Evolutionary conservation across 2,329 filamentous ascomycete genomes (phyloP).

Genomic region (Eurotiales sp.): DNA sequence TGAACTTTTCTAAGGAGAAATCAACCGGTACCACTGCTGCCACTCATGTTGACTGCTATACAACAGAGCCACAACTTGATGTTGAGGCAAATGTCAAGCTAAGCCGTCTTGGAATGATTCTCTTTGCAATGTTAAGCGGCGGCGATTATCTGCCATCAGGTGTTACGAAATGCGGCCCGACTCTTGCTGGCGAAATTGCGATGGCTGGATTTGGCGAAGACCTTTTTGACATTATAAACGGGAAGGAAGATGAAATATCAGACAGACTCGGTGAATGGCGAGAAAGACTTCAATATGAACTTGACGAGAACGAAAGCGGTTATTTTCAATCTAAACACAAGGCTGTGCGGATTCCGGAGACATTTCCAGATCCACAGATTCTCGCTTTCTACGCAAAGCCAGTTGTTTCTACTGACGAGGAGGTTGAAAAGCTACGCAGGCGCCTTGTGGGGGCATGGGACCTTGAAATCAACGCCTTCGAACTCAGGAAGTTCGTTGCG

Average conservation of each 20-base stretch:
- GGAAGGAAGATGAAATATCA: slow-evolving; percentile 25
- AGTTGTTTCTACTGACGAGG: slow-evolving; percentile 63
- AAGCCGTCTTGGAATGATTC: slow-evolving; percentile 83
- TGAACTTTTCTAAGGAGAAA: slow-evolving; percentile 77
- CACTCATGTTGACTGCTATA: slow-evolving; percentile 83
- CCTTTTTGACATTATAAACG: slow-evolving; percentile 61
- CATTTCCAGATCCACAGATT: slow-evolving; percentile 75
- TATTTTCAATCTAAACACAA: slow-evolving; percentile 75
- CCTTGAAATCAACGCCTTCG: slow-evolving; percentile 59
- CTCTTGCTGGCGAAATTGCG: slow-evolving; percentile 84
- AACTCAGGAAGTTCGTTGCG: slow-evolving; percentile 68
- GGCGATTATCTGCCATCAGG: slow-evolving; percentile 91
- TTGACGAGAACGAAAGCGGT: slow-evolving; percentile 77
- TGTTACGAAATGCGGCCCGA: slow-evolving; percentile 80
- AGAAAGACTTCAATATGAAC: slow-evolving; percentile 66
- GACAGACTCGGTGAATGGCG: slow-evolving; percentile 62
- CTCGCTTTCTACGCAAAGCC: slow-evolving; percentile 86
- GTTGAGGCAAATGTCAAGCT: slow-evolving; percentile 42
- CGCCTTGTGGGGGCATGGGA: slow-evolving; percentile 56
- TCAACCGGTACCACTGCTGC: slow-evolving; percentile 59
- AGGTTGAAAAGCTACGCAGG: slow-evolving; percentile 53
- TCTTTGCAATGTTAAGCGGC: slow-evolving; percentile 91
- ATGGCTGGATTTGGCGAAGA: slow-evolving; percentile 78
- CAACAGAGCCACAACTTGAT: slow-evolving; percentile 58
- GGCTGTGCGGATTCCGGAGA: slow-evolving; percentile 68